Conservation (phyloP, 305 asterid genomes). For the Solanum aculeatissimum region DNA sequence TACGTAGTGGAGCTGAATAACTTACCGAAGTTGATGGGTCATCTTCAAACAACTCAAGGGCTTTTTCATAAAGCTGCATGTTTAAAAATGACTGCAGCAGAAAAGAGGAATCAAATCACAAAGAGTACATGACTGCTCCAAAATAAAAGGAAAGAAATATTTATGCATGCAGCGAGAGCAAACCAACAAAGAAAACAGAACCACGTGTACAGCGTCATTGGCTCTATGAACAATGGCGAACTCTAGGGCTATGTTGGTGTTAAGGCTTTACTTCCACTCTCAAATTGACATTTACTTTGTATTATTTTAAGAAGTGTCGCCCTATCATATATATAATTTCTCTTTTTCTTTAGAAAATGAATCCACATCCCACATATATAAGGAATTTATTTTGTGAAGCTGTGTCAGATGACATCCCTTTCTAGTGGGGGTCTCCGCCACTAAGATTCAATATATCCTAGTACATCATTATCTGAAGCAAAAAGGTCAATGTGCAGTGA, state of each 20-base stretch:
- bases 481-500: not conserved
- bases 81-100: slow-evolving; percentile 56
- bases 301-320: not conserved
- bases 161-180: not conserved
- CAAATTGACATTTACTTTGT: not conserved
- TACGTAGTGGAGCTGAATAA: slow-evolving; percentile 7
- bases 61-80: slow-evolving; percentile 87
- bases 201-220: not conserved
- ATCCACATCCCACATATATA: not conserved
- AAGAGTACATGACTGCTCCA: not conserved
- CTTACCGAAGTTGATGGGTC: slow-evolving; percentile 79
- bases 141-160: not conserved
- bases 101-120: slow-evolving; percentile 11
- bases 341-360: not conserved
- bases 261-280: not conserved
- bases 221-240: not conserved
- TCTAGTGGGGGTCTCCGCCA: not conserved
- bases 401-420: not conserved
- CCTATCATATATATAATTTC: not conserved
- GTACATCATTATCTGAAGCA: not conserved
- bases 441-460: not conserved
- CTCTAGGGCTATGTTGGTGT: not conserved
- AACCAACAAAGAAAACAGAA: not conserved
- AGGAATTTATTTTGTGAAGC: not conserved
- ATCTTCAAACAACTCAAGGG: slow-evolving; percentile 84